phyloP scores from a whole-genome alignment of 257 asterid species.

The Rhazya stricta region DNA sequence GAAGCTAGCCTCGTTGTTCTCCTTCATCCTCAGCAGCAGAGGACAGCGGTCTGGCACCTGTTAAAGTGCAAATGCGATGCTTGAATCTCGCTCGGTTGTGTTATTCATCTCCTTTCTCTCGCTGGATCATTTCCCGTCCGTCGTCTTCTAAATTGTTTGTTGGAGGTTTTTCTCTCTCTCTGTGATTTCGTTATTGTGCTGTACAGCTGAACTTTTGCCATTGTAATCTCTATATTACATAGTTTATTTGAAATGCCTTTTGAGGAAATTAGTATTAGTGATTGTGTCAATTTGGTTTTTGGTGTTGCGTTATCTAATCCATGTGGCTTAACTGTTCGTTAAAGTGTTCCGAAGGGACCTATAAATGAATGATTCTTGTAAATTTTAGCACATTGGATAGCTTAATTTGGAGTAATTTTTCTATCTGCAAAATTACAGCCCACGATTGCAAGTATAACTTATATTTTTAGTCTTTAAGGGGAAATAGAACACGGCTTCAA shows the following conservation, averaged over 20 bases:
- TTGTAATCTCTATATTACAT: not conserved
- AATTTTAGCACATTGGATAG: not conserved
- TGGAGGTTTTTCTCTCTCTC: constrained; percentile 18
- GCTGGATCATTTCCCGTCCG: constrained; percentile 15
- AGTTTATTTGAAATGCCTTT: not conserved
- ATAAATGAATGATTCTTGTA: not conserved
- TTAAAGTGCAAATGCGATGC: constrained; percentile 4
- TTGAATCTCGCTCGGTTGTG: not conserved
- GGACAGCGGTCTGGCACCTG: no score
- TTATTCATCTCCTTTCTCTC: constrained; percentile 4
- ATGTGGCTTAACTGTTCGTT: constrained; percentile 2
- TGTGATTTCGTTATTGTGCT: not conserved
- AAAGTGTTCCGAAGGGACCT: constrained; percentile 4
- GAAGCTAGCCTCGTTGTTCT: no score
- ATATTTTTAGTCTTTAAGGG: not conserved
- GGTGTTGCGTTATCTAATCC: not conserved
- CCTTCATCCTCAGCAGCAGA: no score
- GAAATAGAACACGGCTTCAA: not conserved
- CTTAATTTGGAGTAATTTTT: not conserved
- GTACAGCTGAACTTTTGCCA: not conserved
- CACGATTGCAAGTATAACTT: not conserved
- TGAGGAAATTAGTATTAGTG: not conserved
- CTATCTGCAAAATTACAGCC: not conserved
- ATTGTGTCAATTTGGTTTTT: not conserved
- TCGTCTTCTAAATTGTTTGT: constrained; percentile 22